Conservation (phyloP, 495 filamentous ascomycete genomes). For the Xanthoparmelia taractica region DNA sequence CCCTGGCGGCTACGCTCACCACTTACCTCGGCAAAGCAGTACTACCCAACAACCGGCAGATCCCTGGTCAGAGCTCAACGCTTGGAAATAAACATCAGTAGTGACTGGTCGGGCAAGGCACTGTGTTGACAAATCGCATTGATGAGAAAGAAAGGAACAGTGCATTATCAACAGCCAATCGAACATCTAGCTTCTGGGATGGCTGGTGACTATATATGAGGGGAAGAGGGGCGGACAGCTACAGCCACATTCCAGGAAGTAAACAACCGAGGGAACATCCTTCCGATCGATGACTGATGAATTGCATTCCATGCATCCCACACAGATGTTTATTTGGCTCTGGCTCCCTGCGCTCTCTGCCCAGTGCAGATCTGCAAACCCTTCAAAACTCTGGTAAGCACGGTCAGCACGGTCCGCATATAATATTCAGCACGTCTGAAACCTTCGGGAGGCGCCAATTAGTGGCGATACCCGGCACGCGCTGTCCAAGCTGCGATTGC, state of each 20-base stretch:
- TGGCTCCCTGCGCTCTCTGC: neutral
- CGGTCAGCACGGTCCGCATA: neutral
- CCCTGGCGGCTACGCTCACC: conserved; percentile 52
- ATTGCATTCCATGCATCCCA: too few species aligned
- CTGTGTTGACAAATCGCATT: neutral
- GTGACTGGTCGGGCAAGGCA: neutral
- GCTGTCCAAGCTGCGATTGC: neutral
- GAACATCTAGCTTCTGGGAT: neutral
- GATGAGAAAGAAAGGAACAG: neutral
- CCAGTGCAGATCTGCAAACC: neutral
- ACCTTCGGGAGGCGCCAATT: neutral
- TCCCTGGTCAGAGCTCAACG: conserved; percentile 81
- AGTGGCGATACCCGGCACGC: neutral
- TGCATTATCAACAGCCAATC: neutral
- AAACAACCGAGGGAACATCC: neutral
- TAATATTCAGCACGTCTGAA: neutral
- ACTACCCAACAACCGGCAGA: conserved; percentile 50
- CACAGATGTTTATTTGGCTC: neutral
- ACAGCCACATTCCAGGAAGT: neutral
- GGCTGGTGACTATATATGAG: neutral
- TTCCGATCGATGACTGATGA: neutral
- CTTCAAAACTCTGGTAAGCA: neutral
- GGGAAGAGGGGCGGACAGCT: neutral
- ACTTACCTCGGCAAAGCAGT: conserved; percentile 35
- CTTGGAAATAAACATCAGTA: conserved; percentile 60